These are phyloP conservation scores for Amanita fuliginea DNA, from an alignment of 768 basidiomycete species.

Conservation along the genomic window DNA sequence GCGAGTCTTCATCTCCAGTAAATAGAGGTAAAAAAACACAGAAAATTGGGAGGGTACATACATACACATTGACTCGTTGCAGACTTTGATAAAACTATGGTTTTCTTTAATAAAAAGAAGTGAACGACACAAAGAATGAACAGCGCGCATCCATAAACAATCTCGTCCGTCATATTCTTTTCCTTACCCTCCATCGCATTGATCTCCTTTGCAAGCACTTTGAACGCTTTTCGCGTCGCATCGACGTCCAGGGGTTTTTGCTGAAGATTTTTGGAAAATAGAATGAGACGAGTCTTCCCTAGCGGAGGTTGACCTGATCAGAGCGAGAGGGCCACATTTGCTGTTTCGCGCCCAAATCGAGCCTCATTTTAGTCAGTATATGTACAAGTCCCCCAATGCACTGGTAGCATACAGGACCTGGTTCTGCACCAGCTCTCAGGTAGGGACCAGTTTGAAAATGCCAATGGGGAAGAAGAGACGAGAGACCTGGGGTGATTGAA, in stretches of 20 bases:
- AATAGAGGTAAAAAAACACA: background rate
- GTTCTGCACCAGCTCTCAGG: too few species aligned
- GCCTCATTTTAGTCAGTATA: too few species aligned
- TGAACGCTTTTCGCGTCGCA: constrained; percentile 59
- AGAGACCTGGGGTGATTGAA: too few species aligned
- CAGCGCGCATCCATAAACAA: constrained; percentile 68
- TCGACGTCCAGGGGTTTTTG: constrained; percentile 68
- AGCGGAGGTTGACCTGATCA: constrained; percentile 86
- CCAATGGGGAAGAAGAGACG: too few species aligned
- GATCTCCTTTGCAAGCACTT: constrained; percentile 56
- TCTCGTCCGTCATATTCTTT: constrained; percentile 64
- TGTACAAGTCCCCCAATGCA: too few species aligned
- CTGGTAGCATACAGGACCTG: too few species aligned
- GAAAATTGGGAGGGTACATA: constrained; percentile 13
- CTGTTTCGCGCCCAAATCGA: constrained; percentile 22
- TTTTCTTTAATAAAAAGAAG: too few species aligned
- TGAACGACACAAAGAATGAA: background rate
- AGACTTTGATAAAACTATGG: constrained; percentile 85
- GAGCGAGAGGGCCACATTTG: constrained; percentile 84
- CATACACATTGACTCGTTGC: constrained; percentile 92
- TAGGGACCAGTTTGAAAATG: too few species aligned
- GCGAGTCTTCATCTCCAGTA: constrained; percentile 42
- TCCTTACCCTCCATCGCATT: constrained; percentile 38
- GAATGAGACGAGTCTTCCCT: constrained; percentile 81
- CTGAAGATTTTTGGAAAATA: constrained; percentile 97